Percentiles rank a stretch among this genome's conserved stretches.
phyloP scores from a whole-genome alignment of 2,329 filamentous ascomycete genomes.

The Hyphodiscus sp. region DNA sequence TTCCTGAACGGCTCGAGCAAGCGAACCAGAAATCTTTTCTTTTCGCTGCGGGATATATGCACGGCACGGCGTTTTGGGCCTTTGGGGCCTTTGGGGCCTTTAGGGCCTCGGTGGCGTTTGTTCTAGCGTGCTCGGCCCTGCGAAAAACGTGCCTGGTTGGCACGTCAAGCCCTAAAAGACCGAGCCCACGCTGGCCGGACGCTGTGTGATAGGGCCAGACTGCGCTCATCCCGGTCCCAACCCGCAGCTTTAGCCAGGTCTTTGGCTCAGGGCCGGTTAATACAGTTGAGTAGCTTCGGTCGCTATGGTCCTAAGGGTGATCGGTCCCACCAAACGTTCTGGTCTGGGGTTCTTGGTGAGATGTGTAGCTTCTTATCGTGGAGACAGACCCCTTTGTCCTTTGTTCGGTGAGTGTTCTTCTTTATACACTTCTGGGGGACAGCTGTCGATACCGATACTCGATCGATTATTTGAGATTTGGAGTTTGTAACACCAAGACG shows the following conservation, averaged over 20 bases:
- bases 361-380: not conserved
- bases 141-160: slow-evolving; percentile 4
- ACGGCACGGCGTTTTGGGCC: not conserved
- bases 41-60: not conserved
- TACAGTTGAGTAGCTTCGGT: not conserved
- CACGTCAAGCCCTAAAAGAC: slow-evolving; percentile 7
- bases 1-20: not conserved
- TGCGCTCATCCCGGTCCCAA: not conserved
- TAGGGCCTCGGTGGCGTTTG: not conserved
- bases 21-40: not conserved
- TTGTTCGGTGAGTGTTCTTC: not conserved
- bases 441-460: not conserved
- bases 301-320: not conserved
- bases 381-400: not conserved
- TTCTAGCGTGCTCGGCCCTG: not conserved
- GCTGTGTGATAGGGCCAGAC: not conserved
- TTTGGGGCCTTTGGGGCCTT: not conserved
- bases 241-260: not conserved
- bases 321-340: too few relatives aligned
- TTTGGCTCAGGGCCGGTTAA: not conserved
- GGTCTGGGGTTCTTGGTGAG: not conserved
- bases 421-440: not conserved
- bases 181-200: slow-evolving; percentile 6
- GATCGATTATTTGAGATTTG: not conserved
- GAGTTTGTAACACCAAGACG: not conserved